A percentile compares a stretch with the other conserved stretches of the same genome.
Evolutionary conservation across 352 stramenopile genomes (phyloP).

Genomic region (Pythium phragmiticola): DNA sequence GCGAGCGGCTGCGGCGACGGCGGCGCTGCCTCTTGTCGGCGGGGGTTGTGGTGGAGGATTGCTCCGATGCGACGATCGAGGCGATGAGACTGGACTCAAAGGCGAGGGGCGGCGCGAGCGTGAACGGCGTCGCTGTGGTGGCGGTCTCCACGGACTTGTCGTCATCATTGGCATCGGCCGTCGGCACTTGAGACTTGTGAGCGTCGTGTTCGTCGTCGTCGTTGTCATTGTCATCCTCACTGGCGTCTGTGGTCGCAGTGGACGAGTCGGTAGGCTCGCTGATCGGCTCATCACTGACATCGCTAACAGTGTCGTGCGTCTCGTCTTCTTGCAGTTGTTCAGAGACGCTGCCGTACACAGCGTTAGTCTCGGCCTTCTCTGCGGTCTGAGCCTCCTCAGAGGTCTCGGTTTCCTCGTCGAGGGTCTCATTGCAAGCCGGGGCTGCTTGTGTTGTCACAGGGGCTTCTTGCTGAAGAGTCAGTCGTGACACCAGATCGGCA

Average conservation of each 20-base stretch:
- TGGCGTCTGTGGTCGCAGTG: slow-evolving; percentile 10
- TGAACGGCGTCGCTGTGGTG: neutral
- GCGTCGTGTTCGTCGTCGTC: neutral
- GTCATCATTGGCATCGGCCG: neutral
- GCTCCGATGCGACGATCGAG: neutral
- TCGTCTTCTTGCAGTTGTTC: neutral
- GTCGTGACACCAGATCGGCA: neutral
- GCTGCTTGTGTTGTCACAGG: neutral
- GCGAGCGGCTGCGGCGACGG: slow-evolving; percentile 17
- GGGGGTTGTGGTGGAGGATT: neutral
- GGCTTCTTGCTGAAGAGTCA: neutral
- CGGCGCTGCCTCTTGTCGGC: slow-evolving; percentile 18
- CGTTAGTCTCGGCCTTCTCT: neutral
- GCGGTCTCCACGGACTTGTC: neutral
- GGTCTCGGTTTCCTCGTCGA: neutral
- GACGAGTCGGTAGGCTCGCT: slow-evolving; percentile 10
- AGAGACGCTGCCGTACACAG: neutral
- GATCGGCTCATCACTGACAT: slow-evolving; percentile 2
- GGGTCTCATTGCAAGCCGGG: neutral
- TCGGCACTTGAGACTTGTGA: neutral
- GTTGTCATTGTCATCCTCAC: slow-evolving; percentile 7
- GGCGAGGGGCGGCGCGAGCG: neutral
- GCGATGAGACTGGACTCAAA: slow-evolving; percentile 17
- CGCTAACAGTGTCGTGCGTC: neutral
- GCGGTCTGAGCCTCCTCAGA: neutral